Evolutionary conservation across 1,284 basidiomycete genomes (phyloP).

Genomic region (Cutaneotrichosporon arboriforme): DNA sequence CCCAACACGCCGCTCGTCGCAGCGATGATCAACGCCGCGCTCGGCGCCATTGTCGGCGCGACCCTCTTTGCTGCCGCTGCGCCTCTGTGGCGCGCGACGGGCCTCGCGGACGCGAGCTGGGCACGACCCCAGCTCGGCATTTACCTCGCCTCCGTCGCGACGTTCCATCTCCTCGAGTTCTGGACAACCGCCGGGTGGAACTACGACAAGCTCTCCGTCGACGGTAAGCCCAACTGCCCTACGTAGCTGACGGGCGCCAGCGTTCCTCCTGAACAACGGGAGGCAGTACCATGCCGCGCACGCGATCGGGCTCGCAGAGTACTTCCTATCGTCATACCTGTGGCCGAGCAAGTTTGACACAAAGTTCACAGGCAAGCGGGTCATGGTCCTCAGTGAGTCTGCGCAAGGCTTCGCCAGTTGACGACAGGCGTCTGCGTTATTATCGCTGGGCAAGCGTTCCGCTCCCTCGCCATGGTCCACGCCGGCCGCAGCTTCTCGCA

Average conservation of each 20-base stretch:
- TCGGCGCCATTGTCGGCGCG: constrained; percentile 53
- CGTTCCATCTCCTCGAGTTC: constrained; percentile 93
- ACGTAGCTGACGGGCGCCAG: constrained; percentile 49
- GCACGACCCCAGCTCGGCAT: constrained; percentile 70
- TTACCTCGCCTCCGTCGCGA: constrained; percentile 71
- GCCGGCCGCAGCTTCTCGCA: constrained; percentile 92
- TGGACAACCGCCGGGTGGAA: constrained; percentile 95
- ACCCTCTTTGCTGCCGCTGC: constrained; percentile 51
- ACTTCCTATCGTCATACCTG: constrained; percentile 65
- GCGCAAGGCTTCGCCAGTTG: constrained; percentile 1
- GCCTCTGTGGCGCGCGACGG: constrained; percentile 40
- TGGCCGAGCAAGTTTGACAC: constrained; percentile 43
- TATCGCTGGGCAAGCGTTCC: constrained; percentile 66
- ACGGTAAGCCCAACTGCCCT: constrained; percentile 59
- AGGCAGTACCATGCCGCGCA: constrained; percentile 81
- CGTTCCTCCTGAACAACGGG: constrained; percentile 91
- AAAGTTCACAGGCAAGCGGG: constrained; percentile 29
- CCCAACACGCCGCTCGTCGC: constrained; percentile 77
- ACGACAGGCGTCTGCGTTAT: constrained; percentile 50
- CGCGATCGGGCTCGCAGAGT: constrained; percentile 69
- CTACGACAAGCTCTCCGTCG: constrained; percentile 79
- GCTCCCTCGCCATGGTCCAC: constrained; percentile 92
- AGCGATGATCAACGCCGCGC: constrained; percentile 65
- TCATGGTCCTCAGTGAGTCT: constrained; percentile 42
- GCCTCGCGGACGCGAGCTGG: constrained; percentile 54